These are phyloP conservation scores for Yueomyces sp. DNA, from an alignment of 805 yeast species.

Conservation along the genomic window DNA sequence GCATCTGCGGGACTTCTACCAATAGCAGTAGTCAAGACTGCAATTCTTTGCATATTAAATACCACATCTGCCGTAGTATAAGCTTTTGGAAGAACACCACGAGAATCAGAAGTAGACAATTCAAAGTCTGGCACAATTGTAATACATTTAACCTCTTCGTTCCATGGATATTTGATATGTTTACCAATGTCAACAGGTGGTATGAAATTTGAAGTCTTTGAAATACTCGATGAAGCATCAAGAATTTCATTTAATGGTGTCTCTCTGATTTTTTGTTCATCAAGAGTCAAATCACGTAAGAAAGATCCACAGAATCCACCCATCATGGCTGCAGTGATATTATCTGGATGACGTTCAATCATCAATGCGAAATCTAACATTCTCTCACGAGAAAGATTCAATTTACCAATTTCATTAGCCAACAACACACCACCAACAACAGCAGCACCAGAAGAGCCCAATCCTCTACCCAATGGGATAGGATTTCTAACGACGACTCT, in stretches of 20 bases:
- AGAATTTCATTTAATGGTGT: constrained; percentile 78
- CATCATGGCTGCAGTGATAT: constrained; percentile 97
- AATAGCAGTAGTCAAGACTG: constrained; percentile 84
- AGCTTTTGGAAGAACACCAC: constrained; percentile 76
- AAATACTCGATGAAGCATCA: constrained; percentile 63
- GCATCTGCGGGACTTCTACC: constrained; percentile 76
- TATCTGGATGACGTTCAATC: constrained; percentile 98
- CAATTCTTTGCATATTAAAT: constrained; percentile 85
- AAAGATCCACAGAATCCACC: constrained; percentile 98
- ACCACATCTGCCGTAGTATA: constrained; percentile 74
- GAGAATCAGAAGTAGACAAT: constrained; percentile 80
- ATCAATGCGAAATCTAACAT: constrained; percentile 88
- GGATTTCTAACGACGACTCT: constrained; percentile 72
- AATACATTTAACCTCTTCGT: constrained; percentile 67
- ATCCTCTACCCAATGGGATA: constrained; percentile 91
- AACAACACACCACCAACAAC: constrained; percentile 92
- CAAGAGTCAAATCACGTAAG: constrained; percentile 61
- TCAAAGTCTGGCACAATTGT: constrained; percentile 91
- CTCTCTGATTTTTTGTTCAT: constrained; percentile 62
- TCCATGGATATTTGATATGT: constrained; percentile 78
- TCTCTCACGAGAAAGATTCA: constrained; percentile 62
- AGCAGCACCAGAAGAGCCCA: constrained; percentile 97
- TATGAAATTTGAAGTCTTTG: constrained; percentile 56
- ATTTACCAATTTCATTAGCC: constrained; percentile 71
- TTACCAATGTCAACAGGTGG: constrained; percentile 86